These are phyloP conservation scores for Lactarius akahatsu DNA, from an alignment of 768 basidiomycete genomes.

Conservation along the genomic window DNA sequence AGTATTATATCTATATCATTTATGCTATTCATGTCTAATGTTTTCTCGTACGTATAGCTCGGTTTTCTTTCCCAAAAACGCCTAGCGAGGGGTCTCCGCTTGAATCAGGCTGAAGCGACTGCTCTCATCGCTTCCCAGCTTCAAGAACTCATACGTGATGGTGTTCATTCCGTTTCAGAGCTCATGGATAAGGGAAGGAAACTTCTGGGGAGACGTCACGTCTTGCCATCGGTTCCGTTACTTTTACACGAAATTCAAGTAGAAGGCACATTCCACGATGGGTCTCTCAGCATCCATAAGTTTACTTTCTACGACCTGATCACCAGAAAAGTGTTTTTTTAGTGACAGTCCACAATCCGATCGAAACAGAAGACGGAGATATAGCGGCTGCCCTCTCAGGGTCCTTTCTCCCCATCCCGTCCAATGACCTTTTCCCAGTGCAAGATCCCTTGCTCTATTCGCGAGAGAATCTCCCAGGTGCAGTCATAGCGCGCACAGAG, in stretches of 20 bases:
- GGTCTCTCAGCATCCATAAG: constrained; percentile 46
- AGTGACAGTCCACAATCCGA: constrained; percentile 96
- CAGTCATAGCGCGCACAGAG: constrained; percentile 63
- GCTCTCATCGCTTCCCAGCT: constrained; percentile 91
- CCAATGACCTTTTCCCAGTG: constrained; percentile 61
- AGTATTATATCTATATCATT: constrained; percentile 36
- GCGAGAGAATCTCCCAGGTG: constrained; percentile 65
- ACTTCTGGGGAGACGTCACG: constrained; percentile 84
- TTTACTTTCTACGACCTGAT: constrained; percentile 23
- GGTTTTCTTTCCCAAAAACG: constrained; percentile 93
- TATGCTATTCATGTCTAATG: constrained; percentile 10
- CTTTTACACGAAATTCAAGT: constrained; percentile 88
- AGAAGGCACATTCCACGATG: constrained; percentile 88
- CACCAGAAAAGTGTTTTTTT: constrained; percentile 72
- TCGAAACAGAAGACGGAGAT: constrained; percentile 80
- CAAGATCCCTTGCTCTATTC: constrained; percentile 49
- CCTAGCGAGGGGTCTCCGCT: constrained; percentile 84
- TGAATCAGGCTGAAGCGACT: constrained; percentile 85
- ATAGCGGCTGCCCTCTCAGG: constrained; percentile 87
- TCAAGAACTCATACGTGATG: constrained; percentile 94
- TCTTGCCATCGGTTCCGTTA: constrained; percentile 74
- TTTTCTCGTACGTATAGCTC: constrained; percentile 48
- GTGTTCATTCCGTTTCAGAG: constrained; percentile 76
- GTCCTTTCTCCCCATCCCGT: constrained; percentile 85
- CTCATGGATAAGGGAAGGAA: constrained; percentile 94